Evolutionary conservation across 148 eudicot species (phyloP), one percentile per base, ranked within the genome.

Genomic region (Rhododendron ovatum): DNA sequence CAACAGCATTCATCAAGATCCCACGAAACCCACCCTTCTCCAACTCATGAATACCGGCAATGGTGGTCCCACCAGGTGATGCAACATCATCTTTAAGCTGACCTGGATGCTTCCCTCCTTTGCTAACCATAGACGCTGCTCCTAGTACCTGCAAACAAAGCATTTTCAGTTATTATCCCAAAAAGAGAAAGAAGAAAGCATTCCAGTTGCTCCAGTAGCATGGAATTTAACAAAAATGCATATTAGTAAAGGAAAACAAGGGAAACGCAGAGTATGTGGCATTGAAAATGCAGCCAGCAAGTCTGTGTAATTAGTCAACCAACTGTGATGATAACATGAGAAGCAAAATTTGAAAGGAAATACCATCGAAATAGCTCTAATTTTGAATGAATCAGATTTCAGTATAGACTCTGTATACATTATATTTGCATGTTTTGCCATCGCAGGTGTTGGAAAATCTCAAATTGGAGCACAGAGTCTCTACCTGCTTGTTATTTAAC

Each of bases 41-140:
- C 91, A 97, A 80, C 88, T 97, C 98, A 69, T 97, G 98, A 86
- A 97, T 90, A 84, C 99, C 98, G 3, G 96, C 98, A 61, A 95
- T 95, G 74, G 98, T 98, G 24, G 99, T 94, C 57, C 98, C 98
- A 69, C 95, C 96, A 48, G 98, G 98, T 50, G 96, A 93, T 82
- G 99, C 93, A 83, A 97, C 98, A 47, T 97, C 98, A 76, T 94
- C 98, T 90, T 97, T 97, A 76, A 96, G 96, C 93, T 97, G 96
- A 65, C 93, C 98, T 3, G 98, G 99, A 87, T 95, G 99, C 92
- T 94, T 97, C 53, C 98, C 96, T 15, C 88, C 87, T 37, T 87
- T 84, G 63, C 87, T 84, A 13, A 89, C 99, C 98, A 98, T 94
- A 74, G 96, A 84, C 87, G 98, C 96, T 76, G 98, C 99, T 88